A percentile compares a stretch with the other conserved stretches of the same genome.
phyloP scores from a whole-genome alignment of 441 rosid genomes.

The Pelargonium cotyledonis region DNA sequence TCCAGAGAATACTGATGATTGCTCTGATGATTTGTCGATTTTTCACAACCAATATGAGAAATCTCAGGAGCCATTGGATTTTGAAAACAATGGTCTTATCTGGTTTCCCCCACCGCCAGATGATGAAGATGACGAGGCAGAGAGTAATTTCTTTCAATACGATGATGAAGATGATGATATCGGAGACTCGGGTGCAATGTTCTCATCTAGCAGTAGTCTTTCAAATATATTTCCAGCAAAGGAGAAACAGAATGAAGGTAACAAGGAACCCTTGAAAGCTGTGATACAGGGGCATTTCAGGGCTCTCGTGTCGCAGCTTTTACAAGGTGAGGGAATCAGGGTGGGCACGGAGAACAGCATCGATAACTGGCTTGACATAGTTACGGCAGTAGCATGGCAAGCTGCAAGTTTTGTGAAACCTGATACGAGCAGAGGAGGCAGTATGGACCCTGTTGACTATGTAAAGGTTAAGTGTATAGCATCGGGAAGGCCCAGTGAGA shows the following conservation, averaged over 20 bases:
- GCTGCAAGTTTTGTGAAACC: slow-evolving; percentile 93
- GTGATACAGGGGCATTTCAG: slow-evolving; percentile 95
- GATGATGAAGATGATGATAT: slow-evolving; percentile 52
- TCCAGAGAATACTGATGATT: slow-evolving; percentile 39
- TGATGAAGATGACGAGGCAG: slow-evolving; percentile 92
- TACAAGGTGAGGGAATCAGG: slow-evolving; percentile 78
- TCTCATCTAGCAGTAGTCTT: slow-evolving; percentile 71
- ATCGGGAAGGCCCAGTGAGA: slow-evolving; percentile 71
- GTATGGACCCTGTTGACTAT: slow-evolving; percentile 99
- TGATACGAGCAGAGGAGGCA: slow-evolving; percentile 89
- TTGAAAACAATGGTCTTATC: slow-evolving; percentile 76
- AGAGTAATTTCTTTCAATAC: slow-evolving; percentile 54
- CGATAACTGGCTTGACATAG: slow-evolving; percentile 85
- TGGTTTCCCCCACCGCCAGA: slow-evolving; percentile 99
- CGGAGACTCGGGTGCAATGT: slow-evolving; percentile 78
- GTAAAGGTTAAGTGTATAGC: slow-evolving; percentile 97
- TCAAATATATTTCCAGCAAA: slow-evolving; percentile 55
- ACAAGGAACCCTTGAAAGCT: slow-evolving; percentile 75
- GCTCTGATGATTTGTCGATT: slow-evolving; percentile 34
- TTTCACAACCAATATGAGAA: slow-evolving; percentile 32
- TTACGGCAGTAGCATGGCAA: slow-evolving; percentile 94
- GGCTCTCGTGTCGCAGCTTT: slow-evolving; percentile 86
- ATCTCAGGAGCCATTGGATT: slow-evolving; percentile 69
- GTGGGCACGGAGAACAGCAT: slow-evolving; percentile 52
- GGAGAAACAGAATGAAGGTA: slow-evolving; percentile 67